These are phyloP conservation scores for Chamaecrista fasciculata DNA, from an alignment of 306 rosid species.

Conservation along the genomic window DNA sequence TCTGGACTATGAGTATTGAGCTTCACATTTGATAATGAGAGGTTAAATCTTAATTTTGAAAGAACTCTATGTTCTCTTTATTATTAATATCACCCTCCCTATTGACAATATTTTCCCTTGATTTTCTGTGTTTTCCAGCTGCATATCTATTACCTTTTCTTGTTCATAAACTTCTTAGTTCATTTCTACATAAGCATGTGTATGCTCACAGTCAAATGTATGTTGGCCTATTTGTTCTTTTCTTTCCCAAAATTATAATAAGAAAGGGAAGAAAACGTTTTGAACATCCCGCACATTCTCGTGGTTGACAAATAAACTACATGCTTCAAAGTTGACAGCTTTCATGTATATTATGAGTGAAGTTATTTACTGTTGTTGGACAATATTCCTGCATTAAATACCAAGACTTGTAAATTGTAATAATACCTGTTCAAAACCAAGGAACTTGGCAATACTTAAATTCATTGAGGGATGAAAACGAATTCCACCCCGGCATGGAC, in stretches of 20 bases:
- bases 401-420: conserved; percentile 23
- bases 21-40: conserved; percentile 6
- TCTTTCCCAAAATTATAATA: not conserved
- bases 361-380: not conserved
- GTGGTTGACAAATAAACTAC: not conserved
- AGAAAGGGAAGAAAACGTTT: not conserved
- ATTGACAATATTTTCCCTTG: not conserved
- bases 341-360: not conserved
- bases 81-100: not conserved
- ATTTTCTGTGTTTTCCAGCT: not conserved
- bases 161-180: not conserved
- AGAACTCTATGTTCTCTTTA: not conserved
- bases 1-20: not conserved
- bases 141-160: not conserved
- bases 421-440: conserved; percentile 93
- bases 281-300: not conserved
- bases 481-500: conserved; percentile 95
- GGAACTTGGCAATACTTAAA: conserved; percentile 86
- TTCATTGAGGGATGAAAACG: conserved; percentile 91
- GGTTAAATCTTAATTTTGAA: not conserved
- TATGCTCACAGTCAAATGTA: not conserved
- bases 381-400: conserved; percentile 5
- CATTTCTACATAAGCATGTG: not conserved
- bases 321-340: not conserved
- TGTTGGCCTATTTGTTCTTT: not conserved